Percentiles rank a stretch among this genome's conserved stretches.
phyloP scores from a whole-genome alignment of 2,329 filamentous ascomycete genomes.

The Cryphonectria naterciae region DNA sequence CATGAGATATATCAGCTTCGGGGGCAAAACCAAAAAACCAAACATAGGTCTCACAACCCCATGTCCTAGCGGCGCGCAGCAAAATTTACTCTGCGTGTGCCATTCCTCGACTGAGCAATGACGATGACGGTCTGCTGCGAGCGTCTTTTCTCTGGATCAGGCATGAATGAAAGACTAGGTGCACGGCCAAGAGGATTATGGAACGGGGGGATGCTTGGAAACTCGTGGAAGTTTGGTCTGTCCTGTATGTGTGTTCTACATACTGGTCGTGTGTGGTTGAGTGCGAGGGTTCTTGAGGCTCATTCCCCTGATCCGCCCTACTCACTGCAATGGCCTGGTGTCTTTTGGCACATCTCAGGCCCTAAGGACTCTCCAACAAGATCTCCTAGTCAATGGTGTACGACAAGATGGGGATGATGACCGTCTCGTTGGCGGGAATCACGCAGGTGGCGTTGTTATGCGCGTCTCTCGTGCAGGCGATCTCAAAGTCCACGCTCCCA shows the following conservation, averaged over 20 bases:
- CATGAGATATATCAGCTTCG: background rate
- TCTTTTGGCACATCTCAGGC: background rate
- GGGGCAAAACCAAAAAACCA: background rate
- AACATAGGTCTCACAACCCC: background rate
- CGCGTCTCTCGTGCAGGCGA: slow-evolving; percentile 8
- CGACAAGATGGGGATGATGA: slow-evolving; percentile 20
- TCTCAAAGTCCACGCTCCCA: slow-evolving; percentile 22
- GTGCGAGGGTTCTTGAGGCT: too few species aligned
- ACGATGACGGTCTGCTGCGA: background rate
- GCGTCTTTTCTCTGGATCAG: background rate
- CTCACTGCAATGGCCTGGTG: background rate
- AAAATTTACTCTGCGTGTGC: background rate
- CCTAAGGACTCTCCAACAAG: too few species aligned
- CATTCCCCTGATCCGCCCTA: too few species aligned
- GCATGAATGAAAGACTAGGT: background rate
- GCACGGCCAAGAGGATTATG: background rate
- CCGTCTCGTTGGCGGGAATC: background rate
- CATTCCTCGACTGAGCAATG: background rate
- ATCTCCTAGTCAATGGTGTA: slow-evolving; percentile 12
- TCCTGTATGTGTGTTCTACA: too few species aligned
- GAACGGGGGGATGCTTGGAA: background rate
- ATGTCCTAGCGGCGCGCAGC: background rate
- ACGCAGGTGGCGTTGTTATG: background rate
- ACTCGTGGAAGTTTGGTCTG: too few species aligned
- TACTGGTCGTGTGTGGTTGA: background rate